A percentile compares a stretch with the other conserved stretches of the same genome.
Conservation (phyloP, 768 basidiomycete genomes). For the Leccinum subgranulosum region DNA sequence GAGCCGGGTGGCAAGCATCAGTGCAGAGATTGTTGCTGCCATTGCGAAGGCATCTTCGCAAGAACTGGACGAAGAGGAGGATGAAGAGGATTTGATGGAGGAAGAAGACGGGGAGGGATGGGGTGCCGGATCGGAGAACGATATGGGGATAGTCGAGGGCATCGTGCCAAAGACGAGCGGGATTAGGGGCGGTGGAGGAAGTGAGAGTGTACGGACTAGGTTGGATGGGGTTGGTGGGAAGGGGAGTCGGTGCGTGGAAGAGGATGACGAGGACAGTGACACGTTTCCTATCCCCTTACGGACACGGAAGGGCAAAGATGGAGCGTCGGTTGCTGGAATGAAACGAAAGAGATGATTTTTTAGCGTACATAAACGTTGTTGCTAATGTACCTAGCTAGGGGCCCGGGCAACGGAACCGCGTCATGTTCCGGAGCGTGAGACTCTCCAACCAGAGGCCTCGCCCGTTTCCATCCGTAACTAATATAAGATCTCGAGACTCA, state of each 20-base stretch:
- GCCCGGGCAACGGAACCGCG: background rate
- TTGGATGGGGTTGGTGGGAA: constrained; percentile 15
- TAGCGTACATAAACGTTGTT: constrained; percentile 10
- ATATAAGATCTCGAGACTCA: constrained; percentile 4
- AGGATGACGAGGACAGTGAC: constrained; percentile 70
- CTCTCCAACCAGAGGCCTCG: background rate
- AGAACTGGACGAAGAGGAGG: constrained; percentile 56
- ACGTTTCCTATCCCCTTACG: constrained; percentile 69
- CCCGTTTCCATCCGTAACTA: constrained; percentile 21
- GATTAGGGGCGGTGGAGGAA: constrained; percentile 43
- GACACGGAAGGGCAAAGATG: constrained; percentile 60
- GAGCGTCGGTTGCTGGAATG: constrained; percentile 41
- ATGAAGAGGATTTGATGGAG: constrained; percentile 37
- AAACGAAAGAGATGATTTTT: constrained; percentile 59
- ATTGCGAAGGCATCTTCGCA: constrained; percentile 72
- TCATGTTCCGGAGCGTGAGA: constrained; percentile 29
- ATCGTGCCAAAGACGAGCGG: constrained; percentile 63
- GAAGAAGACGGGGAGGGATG: constrained; percentile 40
- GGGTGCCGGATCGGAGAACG: constrained; percentile 47
- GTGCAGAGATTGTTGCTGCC: constrained; percentile 76
- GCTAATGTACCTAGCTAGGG: constrained; percentile 11
- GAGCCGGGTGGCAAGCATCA: constrained; percentile 70
- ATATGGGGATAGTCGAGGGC: constrained; percentile 44
- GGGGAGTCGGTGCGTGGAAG: constrained; percentile 34
- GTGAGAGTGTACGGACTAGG: constrained; percentile 21